Base-by-base conservation (phyloP, 495 filamentous ascomycete species). In the Parathielavia appendiculata region DNA sequence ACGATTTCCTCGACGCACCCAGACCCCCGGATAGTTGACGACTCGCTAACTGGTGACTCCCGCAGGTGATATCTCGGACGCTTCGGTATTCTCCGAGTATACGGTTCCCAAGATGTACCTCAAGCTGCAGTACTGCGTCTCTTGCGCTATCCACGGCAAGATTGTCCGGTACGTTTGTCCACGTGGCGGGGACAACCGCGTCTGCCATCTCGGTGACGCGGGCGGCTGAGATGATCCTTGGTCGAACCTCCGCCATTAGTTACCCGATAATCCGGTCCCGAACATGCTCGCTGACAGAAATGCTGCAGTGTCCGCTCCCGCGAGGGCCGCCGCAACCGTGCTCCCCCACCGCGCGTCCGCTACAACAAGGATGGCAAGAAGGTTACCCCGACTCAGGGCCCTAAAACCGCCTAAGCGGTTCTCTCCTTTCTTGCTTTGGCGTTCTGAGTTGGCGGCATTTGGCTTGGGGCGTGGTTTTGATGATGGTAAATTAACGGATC, bases 311-410 rank as follows among this genome's bases (percentile, higher is more conserved):
- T 99, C 75, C 93, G 93, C 68, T 97, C 95, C 60, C 85, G 90
- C 68, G 92, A 88, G 78, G 93, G 93, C 66, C 91, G 93, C 75
- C 92, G 95, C 77, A 99, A 99, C 88, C 88, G 93, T 77, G 93
- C 93, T 70, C 93, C 93, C 66, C 93, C 93, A 67, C 93, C 93
- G 69, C 83, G 93, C 67, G 91, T 97, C 69, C 83, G 93, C 65
- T 99, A 95, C 88, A 99, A 99, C 86, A 97, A 97, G 87, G 93
- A 99, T 75, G 93, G 93, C 81, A 99, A 99, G 89, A 99, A 97
- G 86, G 84, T 99, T 75, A 90, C 85, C 78, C 92, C 95, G 58
- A 91, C 89, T 75, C 87, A 92, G 69, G 69, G 65, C 64, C 67
- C 73, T 61, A 80, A 79, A 75, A 70, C 73, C 48, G 54, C 65